Base-by-base conservation (phyloP, 768 basidiomycete species). In the Leccinum rimulosum region DNA sequence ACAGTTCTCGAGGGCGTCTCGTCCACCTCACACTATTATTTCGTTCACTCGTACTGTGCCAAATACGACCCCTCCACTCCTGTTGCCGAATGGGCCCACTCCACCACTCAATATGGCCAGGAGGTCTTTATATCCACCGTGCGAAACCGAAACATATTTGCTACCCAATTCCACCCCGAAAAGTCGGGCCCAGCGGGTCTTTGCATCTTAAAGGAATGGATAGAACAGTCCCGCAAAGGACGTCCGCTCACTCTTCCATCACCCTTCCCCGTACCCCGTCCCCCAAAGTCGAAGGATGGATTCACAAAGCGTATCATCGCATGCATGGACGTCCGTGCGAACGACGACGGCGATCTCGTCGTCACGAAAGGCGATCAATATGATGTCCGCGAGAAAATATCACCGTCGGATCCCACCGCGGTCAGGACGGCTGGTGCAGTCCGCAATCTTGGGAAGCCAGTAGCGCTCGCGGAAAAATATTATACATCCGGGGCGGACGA, bases 301-400 rank as follows among this genome's bases (percentile, higher is more conserved):
- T 84, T 96, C 61, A 96, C 95, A 3, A 98, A 93, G 73, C 91
- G 97, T 50, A 89, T 99, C 70, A 84, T 98, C 63, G 96, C 97
- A 15, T 98, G 96, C 73, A 86, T 99, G 84, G 97, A 99, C 72
- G 96, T 99, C 22, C 88, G 97, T 49, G 85, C 95, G 19, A 98
- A 98, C 73, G 97, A 99, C 72, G 73, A 86, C 14, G 97, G 97
- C 30, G 97, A 99, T 73, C 86, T 99, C 55, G 95, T 99, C 59
- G 97, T 99, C 1, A 99, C 97, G 47, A 99, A 99, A 77, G 97
- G 97, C 58, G 97, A 99, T 74, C 97, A 97, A 73, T 99, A 99
- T 76, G 94, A 98, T 71, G 95, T 98, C 17, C 91, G 95, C 55
- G 95, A 98, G 74, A 93, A 88, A 68, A 71, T 58, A 50, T 56